Evolutionary conservation across 192 early-diverging fungal genomes (phyloP), one percentile per base, ranked within the genome.

Genomic region (Linnemannia schmuckeri): DNA sequence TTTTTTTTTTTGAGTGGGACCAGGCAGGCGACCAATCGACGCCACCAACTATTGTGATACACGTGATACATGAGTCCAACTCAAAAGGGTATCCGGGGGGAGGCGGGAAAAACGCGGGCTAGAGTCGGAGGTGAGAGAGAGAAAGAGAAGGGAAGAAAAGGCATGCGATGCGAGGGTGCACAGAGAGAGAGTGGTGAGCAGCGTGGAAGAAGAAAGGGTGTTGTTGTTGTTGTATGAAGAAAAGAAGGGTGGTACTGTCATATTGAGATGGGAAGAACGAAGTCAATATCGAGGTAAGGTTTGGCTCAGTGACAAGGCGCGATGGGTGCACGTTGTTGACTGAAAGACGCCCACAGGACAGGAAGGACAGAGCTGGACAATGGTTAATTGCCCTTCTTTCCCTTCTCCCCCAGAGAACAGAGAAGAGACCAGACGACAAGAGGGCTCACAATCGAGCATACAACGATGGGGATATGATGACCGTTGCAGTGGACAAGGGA

Each of bases 221-320:
- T 57, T 57, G n/a, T 57, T 57, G 55, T 27, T 57, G 24, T 57
- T 57, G 55, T 57, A 57, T 57, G 55, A 57, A 57, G n/a, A 57
- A 57, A 52, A 22, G 49, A 22, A 22, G 49, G 20, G 49, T 52
- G 17, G 18, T n/a, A 17, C 5, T 52, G 5, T 46, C 44, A 46
- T 10, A 15, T 10, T 55, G 18, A 57, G n/a, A 57, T 27, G 55
- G 55, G 55, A 55, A 24, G 22, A 24, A 52, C 49, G 49, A 52
- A 20, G 49, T 52, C 17, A 52, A 22, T 12, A 52, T 15, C 44
- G 9, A 10, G 7, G 55, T 57, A 27, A 57, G 10, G 55, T 57
- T 57, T 57, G 49, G n/a, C n/a, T 57, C 55, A 57, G 55, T 57
- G 55, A 57, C 55, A 57, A n/a, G 55, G n/a, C 55, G 24, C 55